phyloP scores from a whole-genome alignment of 1,284 basidiomycete genomes.

The Coniophora puteana region DNA sequence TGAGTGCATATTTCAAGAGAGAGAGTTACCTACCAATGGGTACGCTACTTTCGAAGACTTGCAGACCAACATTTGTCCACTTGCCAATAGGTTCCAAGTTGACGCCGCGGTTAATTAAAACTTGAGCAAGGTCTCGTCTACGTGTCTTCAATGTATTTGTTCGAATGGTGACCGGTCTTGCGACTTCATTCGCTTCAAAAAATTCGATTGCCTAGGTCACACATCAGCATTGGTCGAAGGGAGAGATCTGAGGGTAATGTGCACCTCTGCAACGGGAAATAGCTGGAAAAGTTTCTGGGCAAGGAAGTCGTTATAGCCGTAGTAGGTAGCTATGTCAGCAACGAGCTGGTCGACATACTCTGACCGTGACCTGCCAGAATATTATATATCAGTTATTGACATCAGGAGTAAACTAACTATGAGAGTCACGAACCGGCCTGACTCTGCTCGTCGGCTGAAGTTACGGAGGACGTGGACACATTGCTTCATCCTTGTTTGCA shows the following conservation, averaged over 20 bases:
- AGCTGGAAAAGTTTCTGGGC: slow-evolving; percentile 93
- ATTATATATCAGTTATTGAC: slow-evolving; percentile 12
- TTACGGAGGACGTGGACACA: slow-evolving; percentile 79
- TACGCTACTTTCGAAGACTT: slow-evolving; percentile 95
- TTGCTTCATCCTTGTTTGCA: slow-evolving; percentile 88
- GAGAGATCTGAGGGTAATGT: slow-evolving; percentile 15
- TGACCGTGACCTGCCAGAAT: slow-evolving; percentile 62
- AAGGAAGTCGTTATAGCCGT: slow-evolving; percentile 97
- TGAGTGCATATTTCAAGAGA: not conserved
- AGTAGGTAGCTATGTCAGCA: slow-evolving; percentile 89
- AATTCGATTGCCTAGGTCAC: slow-evolving; percentile 87
- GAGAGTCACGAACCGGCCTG: slow-evolving; percentile 61
- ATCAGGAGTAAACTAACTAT: slow-evolving; percentile 4
- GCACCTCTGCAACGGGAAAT: slow-evolving; percentile 89
- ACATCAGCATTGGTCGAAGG: slow-evolving; percentile 6
- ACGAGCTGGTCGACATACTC: slow-evolving; percentile 91
- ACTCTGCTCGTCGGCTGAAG: slow-evolving; percentile 66
- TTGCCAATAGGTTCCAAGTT: slow-evolving; percentile 98
- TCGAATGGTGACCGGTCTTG: slow-evolving; percentile 96
- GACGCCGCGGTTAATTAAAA: slow-evolving; percentile 93
- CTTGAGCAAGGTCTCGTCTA: slow-evolving; percentile 91
- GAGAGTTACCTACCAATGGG: slow-evolving; percentile 67
- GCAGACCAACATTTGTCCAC: slow-evolving; percentile 98
- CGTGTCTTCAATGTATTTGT: slow-evolving; percentile 96
- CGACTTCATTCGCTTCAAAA: slow-evolving; percentile 97